Conservation (phyloP, 208 protist species). For the Tritrichomonas foetus region DNA sequence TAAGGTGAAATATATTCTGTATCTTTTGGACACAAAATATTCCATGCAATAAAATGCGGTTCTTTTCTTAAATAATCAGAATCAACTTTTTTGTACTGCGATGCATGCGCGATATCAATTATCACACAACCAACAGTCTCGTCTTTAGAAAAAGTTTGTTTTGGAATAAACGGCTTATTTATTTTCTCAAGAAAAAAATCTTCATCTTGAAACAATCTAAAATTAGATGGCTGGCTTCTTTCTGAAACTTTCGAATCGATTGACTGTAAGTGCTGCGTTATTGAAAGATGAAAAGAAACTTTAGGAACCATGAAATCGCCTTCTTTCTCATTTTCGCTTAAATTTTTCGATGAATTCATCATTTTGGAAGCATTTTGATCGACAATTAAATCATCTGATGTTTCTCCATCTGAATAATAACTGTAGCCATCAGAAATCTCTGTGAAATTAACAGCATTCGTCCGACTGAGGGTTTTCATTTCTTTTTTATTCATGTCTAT, state of each 20-base stretch:
- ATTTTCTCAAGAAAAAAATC: constrained; percentile 7
- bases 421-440: background rate
- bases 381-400: background rate
- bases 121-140: background rate
- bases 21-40: background rate
- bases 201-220: background rate
- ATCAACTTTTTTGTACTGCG: background rate
- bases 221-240: background rate
- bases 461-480: background rate
- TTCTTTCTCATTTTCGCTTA: background rate
- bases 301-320: background rate
- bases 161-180: constrained; percentile 19
- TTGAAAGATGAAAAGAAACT: background rate
- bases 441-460: background rate
- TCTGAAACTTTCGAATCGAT: background rate
- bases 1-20: background rate
- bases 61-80: background rate
- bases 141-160: background rate
- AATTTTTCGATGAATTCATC: background rate
- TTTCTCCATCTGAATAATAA: constrained; percentile 15
- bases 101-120: background rate
- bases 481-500: too few species aligned
- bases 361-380: background rate
- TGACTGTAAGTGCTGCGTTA: background rate
- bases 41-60: background rate